These are phyloP conservation scores for Termitomyces sp. DNA, from an alignment of 768 basidiomycete genomes.

Conservation along the genomic window DNA sequence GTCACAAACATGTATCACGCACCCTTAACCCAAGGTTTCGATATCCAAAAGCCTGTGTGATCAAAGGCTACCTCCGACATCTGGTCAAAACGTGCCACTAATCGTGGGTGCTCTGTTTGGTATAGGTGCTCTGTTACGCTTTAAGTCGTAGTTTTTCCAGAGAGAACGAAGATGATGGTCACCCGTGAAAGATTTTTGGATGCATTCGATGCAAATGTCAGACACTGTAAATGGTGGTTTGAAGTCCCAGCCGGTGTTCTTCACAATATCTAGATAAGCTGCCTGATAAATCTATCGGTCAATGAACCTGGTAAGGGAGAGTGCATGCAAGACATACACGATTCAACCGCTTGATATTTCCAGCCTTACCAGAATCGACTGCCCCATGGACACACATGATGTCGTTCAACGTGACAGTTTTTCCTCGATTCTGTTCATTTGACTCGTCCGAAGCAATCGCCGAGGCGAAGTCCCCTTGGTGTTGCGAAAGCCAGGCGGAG, in stretches of 20 bases:
- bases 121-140: conserved; percentile 56
- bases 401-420: conserved; percentile 31
- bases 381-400: conserved; percentile 58
- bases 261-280: conserved; percentile 36
- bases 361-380: conserved; percentile 55
- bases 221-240: conserved; percentile 38
- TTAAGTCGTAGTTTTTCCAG: not conserved
- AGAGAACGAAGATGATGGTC: conserved; percentile 5
- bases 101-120: conserved; percentile 56
- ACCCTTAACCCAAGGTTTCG: conserved; percentile 79
- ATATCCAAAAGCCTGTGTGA: conserved; percentile 59
- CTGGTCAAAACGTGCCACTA: conserved; percentile 55
- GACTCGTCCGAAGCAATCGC: not conserved
- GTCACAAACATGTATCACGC: conserved; percentile 5
- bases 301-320: not conserved
- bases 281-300: conserved; percentile 23
- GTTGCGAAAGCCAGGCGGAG: conserved; percentile 51
- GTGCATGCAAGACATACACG: conserved; percentile 29
- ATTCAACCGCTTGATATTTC: conserved; percentile 64
- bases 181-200: conserved; percentile 55
- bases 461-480: conserved; percentile 21
- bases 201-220: conserved; percentile 61
- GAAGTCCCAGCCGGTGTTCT: conserved; percentile 41
- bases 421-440: conserved; percentile 7
- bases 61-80: conserved; percentile 38